Evolutionary conservation across 805 yeast species (phyloP), one percentile per base, ranked within the genome.

Genomic region (Metschnikowia borealis): DNA sequence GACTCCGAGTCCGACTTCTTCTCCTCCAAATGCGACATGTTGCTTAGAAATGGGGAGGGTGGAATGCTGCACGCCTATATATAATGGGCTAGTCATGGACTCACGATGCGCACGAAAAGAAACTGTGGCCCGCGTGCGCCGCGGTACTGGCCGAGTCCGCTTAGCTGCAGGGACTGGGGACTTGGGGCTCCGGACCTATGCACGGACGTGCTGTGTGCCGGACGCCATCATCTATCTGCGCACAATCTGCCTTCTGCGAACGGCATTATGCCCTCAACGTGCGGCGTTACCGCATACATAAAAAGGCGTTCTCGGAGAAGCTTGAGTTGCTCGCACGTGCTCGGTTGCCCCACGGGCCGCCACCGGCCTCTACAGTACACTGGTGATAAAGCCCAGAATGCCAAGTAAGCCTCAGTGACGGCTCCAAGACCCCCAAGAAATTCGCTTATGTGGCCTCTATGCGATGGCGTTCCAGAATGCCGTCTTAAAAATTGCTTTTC

Each of bases 1-100:
- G 44, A 49, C 34, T 34, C 49, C 15, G 53, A 47, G 18, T 45
- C 54, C 38, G 53, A 39, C 38, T 53, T 55, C 49, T 55, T 53
- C 32, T 55, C 54, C 43, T 53, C 55, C 44, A 48, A 42, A 11
- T 39, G 38, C 36, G 55, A 52, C 57, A 54, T 54, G 18, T 40
- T 36, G 46, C 13, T 23, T 18, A 8, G 8, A 14, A 26, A 6
- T 26, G 7, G 13, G 13, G 15, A 14, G 33, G 11, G 20, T 14
- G 35, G n/a, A 17, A 20, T 13, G 37, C 13, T 8, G 37, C 17
- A 8, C 11, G 37, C 36, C 36, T 42, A 32, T 42, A 42, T 42
- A 42, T 42, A 42, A 26, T 39, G 21, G 41, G 15, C 29, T 26
- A 26, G 29, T 26, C 10, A 26, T 26, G 29, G 11, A 26, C 26